Conservation (phyloP, 495 filamentous ascomycete genomes). For the Mytilinidion resinicola region DNA sequence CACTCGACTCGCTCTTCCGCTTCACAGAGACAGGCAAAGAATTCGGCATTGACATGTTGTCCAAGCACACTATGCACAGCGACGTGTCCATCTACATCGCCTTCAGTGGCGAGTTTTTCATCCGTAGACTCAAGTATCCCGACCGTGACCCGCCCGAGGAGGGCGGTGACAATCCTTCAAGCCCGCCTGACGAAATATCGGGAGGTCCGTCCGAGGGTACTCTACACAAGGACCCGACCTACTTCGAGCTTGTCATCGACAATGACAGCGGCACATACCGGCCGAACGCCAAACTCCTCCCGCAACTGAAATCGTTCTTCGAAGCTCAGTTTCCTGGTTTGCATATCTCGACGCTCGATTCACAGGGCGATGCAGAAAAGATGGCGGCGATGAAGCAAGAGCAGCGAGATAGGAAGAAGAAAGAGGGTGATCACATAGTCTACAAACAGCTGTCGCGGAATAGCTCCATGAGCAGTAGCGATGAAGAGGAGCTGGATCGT, state of each 20-base stretch:
- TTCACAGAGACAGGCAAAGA: conserved; percentile 95
- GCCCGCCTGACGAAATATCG: conserved; percentile 39
- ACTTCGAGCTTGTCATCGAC: conserved; percentile 88
- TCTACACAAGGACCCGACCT: conserved; percentile 49
- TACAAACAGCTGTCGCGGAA: conserved; percentile 59
- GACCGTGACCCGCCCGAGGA: conserved; percentile 23
- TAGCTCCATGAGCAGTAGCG: conserved; percentile 58
- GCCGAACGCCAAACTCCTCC: conserved; percentile 68
- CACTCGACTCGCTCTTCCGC: conserved; percentile 73
- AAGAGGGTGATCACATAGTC: conserved; percentile 52
- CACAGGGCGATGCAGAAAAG: conserved; percentile 55
- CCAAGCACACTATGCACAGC: conserved; percentile 93
- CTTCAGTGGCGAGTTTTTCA: conserved; percentile 87
- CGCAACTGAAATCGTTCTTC: conserved; percentile 62
- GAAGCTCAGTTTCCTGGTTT: conserved; percentile 66
- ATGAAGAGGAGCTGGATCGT: conserved; percentile 65
- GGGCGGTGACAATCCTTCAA: conserved; percentile 13
- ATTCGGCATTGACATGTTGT: conserved; percentile 84
- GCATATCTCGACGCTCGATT: conserved; percentile 61
- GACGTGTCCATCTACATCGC: conserved; percentile 86
- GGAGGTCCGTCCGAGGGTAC: conserved; percentile 36
- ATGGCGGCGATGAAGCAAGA: conserved; percentile 57
- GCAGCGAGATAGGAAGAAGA: conserved; percentile 57
- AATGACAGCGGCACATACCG: conserved; percentile 93
- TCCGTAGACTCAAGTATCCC: conserved; percentile 55